phyloP scores from a whole-genome alignment of 352 stramenopile species.

The Pythium sp. region DNA sequence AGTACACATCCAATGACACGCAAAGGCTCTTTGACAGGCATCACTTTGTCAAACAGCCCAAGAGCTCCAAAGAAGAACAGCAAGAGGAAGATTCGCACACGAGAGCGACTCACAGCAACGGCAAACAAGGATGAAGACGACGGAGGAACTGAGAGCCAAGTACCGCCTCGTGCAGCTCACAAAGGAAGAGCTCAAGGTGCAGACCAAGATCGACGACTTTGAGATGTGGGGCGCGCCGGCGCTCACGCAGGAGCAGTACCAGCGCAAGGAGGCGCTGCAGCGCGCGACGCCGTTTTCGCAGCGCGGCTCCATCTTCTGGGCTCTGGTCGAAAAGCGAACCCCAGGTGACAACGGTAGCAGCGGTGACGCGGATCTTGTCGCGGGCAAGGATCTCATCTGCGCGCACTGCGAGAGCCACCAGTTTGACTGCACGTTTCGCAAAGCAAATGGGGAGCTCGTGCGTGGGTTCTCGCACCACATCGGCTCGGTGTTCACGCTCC shows the following conservation, averaged over 20 bases:
- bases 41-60: neutral
- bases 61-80: neutral
- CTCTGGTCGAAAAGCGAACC: conserved; percentile 35
- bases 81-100: neutral
- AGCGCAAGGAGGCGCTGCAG: conserved; percentile 40
- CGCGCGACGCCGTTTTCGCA: conserved; percentile 44
- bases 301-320: conserved; percentile 63
- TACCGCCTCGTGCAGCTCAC: conserved; percentile 53
- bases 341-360: conserved; percentile 7
- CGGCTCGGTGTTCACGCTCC: conserved; percentile 66
- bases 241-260: conserved; percentile 39
- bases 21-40: neutral
- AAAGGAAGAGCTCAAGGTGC: conserved; percentile 47
- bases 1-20: neutral
- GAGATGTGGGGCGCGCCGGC: conserved; percentile 40
- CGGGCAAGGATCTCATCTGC: conserved; percentile 25
- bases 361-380: conserved; percentile 21
- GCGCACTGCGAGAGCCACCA: conserved; percentile 63
- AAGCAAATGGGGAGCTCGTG: conserved; percentile 29
- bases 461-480: conserved; percentile 57
- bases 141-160: conserved; percentile 17
- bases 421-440: conserved; percentile 46
- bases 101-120: too few species aligned
- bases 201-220: conserved; percentile 58
- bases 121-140: neutral